Evolutionary conservation across 805 yeast species (phyloP).

Genomic region (Brettanomyces naardenensis): DNA sequence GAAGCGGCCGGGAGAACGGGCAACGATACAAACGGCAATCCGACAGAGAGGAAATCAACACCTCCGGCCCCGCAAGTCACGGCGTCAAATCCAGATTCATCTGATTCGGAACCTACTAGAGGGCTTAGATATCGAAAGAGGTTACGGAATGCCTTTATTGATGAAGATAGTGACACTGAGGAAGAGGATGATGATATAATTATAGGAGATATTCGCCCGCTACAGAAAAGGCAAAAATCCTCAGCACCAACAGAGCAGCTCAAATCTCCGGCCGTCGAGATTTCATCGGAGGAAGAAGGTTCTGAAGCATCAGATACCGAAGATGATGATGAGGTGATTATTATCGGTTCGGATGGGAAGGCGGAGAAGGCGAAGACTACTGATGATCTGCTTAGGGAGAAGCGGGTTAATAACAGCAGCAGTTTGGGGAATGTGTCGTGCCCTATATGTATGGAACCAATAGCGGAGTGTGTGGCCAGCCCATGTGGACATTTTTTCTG

Average conservation of each 20-base stretch:
- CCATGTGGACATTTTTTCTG: constrained; percentile 57
- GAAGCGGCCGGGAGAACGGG: neutral
- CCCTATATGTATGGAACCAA: constrained; percentile 50
- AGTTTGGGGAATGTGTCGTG: constrained; percentile 33
- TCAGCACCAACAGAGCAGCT: neutral
- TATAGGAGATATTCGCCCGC: neutral
- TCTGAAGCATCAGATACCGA: constrained; percentile 2
- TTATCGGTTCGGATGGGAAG: constrained; percentile 29
- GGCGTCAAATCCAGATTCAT: neutral
- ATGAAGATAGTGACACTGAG: neutral
- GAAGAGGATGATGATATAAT: constrained; percentile 2
- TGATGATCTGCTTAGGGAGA: constrained; percentile 22
- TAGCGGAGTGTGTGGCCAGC: constrained; percentile 38
- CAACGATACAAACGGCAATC: no score
- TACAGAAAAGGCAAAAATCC: neutral
- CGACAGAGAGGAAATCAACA: neutral
- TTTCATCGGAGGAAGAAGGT: constrained; percentile 3
- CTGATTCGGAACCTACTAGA: neutral
- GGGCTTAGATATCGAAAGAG: no score
- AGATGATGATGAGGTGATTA: constrained; percentile 25
- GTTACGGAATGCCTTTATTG: no score
- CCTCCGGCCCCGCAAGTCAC: no score
- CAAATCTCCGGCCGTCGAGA: neutral
- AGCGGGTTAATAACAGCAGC: constrained; percentile 17
- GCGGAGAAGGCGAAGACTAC: constrained; percentile 26